Conservation (phyloP, 345 rosid genomes). For the Raphanus raphanistrum region DNA sequence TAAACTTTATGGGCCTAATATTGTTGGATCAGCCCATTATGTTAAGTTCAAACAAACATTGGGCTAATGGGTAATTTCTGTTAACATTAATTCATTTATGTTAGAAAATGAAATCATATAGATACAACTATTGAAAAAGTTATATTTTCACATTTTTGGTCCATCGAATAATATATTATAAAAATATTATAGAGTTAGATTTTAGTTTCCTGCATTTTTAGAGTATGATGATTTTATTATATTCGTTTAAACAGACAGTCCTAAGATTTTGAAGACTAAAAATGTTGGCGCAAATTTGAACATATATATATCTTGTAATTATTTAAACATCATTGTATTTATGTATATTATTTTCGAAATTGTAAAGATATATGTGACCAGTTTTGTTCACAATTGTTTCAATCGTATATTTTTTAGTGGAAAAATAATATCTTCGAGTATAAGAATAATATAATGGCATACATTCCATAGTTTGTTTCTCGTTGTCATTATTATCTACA, state of each 20-base stretch:
- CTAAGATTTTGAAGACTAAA: not conserved
- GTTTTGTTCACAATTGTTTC: too few species aligned
- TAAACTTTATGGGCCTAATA: constrained; percentile 11
- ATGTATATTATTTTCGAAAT: too few species aligned
- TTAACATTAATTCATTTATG: not conserved
- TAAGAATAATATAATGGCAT: constrained; percentile 5
- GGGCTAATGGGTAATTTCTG: not conserved
- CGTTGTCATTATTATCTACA: not conserved
- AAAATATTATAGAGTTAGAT: not conserved
- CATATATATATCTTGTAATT: too few species aligned
- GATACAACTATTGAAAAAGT: not conserved
- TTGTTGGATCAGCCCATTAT: constrained; percentile 13
- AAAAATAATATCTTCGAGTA: not conserved
- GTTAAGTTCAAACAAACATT: not conserved
- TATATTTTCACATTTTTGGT: not conserved
- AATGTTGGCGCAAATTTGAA: too few species aligned
- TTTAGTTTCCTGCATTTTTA: not conserved
- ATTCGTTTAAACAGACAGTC: not conserved
- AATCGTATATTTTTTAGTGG: not conserved
- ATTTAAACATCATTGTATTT: too few species aligned
- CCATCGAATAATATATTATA: not conserved
- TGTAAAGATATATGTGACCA: too few species aligned
- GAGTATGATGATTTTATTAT: not conserved
- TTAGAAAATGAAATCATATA: not conserved
- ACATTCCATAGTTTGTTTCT: not conserved